A percentile compares a stretch with the other conserved stretches of the same genome.
Conservation (phyloP, 768 basidiomycete species). For the Rhizopogon vulgaris region DNA sequence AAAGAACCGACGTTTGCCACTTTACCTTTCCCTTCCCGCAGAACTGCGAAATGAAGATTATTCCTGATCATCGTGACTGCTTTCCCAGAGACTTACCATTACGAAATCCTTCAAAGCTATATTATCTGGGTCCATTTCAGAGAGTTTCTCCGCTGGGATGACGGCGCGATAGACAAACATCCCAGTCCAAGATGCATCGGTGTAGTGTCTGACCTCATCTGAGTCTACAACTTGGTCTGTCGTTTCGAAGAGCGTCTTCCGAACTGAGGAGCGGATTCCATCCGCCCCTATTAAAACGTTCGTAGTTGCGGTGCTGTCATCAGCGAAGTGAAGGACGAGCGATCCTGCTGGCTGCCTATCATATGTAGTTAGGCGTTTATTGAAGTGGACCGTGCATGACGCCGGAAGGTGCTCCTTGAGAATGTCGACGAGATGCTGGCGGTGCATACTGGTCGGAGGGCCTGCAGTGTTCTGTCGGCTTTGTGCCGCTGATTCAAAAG, state of each 20-base stretch:
- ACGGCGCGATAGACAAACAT: conserved; percentile 30
- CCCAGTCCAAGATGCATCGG: conserved; percentile 33
- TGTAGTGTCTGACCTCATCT: not conserved
- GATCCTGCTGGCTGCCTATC: not conserved
- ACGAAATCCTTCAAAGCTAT: conserved; percentile 9
- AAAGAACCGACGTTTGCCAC: not conserved
- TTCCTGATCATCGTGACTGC: not conserved
- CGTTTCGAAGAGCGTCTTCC: not conserved
- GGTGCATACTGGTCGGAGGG: not conserved
- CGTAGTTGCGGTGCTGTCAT: conserved; percentile 28
- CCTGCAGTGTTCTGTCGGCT: not conserved
- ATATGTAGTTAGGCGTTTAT: not conserved
- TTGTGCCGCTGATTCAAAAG: not conserved
- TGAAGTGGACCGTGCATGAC: not conserved
- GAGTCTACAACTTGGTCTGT: not conserved
- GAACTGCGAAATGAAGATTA: conserved; percentile 9
- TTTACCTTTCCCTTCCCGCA: not conserved
- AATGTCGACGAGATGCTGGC: not conserved
- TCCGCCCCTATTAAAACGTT: conserved; percentile 38
- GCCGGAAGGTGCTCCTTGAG: not conserved
- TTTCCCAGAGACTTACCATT: conserved; percentile 8
- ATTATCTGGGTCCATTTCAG: conserved; percentile 12
- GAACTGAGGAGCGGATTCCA: conserved; percentile 23
- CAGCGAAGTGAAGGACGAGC: conserved; percentile 5
- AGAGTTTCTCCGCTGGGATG: conserved; percentile 24